These are phyloP conservation scores for Senecio squalidus DNA, from an alignment of 140 eudicot species.

Conservation along the genomic window DNA sequence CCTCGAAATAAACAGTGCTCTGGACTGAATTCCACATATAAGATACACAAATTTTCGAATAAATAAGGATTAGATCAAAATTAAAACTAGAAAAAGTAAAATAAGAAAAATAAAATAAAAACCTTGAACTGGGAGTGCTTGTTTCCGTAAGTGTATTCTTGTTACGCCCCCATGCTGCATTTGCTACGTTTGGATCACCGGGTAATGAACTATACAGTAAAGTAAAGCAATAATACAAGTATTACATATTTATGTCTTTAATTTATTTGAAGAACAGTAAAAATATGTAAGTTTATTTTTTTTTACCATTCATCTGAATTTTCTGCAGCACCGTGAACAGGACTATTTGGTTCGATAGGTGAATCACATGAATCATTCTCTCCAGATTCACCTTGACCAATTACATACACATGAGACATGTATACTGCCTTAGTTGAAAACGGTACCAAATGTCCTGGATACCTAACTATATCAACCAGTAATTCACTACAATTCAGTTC, in stretches of 20 bases:
- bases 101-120: background rate
- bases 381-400: constrained; percentile 83
- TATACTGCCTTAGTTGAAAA: constrained; percentile 55
- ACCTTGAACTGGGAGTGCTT: constrained; percentile 82
- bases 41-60: constrained; percentile 6
- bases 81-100: background rate
- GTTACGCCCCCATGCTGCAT: constrained; percentile 59
- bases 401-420: constrained; percentile 58
- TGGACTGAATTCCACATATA: constrained; percentile 52
- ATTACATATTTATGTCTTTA: background rate
- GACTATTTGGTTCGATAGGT: constrained; percentile 69
- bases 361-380: constrained; percentile 83
- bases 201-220: constrained; percentile 40
- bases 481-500: constrained; percentile 50
- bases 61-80: background rate
- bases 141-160: constrained; percentile 53
- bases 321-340: constrained; percentile 48
- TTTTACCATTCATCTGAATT: constrained; percentile 51
- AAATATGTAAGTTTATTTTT: background rate
- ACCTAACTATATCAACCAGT: constrained; percentile 70
- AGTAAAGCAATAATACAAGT: background rate
- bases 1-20: constrained; percentile 71
- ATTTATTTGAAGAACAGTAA: background rate
- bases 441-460: constrained; percentile 74
- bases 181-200: constrained; percentile 51